Evolutionary conservation across 2,329 filamentous ascomycete species (phyloP).

Genomic region (Ceratocystis albifundus): DNA sequence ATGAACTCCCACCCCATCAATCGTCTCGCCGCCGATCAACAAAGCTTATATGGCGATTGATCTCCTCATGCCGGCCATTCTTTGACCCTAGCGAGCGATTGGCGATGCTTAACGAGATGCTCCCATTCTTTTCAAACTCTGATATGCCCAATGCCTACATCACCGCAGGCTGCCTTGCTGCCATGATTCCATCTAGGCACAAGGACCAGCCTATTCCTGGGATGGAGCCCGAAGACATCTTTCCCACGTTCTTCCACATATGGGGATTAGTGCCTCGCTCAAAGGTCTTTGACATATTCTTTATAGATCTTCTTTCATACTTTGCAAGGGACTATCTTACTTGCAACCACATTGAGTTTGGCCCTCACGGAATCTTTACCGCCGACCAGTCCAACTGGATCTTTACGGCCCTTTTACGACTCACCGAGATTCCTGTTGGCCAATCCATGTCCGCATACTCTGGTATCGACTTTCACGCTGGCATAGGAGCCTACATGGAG

Average conservation of each 20-base stretch:
- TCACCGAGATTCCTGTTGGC: constrained; percentile 92
- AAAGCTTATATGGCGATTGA: constrained; percentile 70
- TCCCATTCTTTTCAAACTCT: constrained; percentile 85
- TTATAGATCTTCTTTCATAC: constrained; percentile 81
- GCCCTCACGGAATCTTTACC: constrained; percentile 81
- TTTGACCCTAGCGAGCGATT: constrained; percentile 82
- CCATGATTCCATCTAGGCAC: constrained; percentile 75
- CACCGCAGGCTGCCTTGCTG: constrained; percentile 75
- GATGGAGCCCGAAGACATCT: constrained; percentile 75
- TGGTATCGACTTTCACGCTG: constrained; percentile 68
- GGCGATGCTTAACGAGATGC: constrained; percentile 66
- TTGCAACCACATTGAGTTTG: constrained; percentile 65
- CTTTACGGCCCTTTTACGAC: constrained; percentile 77
- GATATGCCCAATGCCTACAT: constrained; percentile 88
- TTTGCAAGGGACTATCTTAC: constrained; percentile 72
- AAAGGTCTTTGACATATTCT: constrained; percentile 71
- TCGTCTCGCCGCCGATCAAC: constrained; percentile 43
- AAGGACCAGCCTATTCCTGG: constrained; percentile 58
- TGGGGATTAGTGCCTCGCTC: constrained; percentile 92
- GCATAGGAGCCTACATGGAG: constrained; percentile 75
- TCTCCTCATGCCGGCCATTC: constrained; percentile 79
- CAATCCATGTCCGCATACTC: constrained; percentile 92
- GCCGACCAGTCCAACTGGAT: constrained; percentile 83
- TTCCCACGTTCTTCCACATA: constrained; percentile 90
- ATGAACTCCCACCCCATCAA: constrained; percentile 61